Evolutionary conservation across 768 basidiomycete genomes (phyloP).

Genomic region (Termitomyces sp.): DNA sequence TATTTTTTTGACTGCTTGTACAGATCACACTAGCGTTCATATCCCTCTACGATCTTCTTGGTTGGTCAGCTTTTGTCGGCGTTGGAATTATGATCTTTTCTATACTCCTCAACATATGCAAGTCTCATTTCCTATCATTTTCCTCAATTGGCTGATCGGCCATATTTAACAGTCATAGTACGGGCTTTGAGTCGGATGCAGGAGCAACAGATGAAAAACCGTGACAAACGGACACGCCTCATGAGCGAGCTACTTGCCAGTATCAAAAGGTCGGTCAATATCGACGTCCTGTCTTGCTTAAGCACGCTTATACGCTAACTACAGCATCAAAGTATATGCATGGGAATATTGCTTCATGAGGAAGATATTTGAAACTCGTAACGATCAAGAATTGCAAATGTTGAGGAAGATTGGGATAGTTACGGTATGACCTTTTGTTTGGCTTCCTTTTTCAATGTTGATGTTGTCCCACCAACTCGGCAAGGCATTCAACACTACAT

Average conservation of each 20-base stretch:
- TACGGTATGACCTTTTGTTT: conserved; percentile 37
- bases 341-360: conserved; percentile 92
- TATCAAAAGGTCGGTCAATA: conserved; percentile 61
- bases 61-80: conserved; percentile 88
- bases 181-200: conserved; percentile 69
- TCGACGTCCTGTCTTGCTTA: not conserved
- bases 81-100: conserved; percentile 86
- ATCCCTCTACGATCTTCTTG: conserved; percentile 84
- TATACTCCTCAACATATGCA: conserved; percentile 65
- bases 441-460: not conserved
- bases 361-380: conserved; percentile 73
- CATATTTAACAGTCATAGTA: conserved; percentile 45
- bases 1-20: not conserved
- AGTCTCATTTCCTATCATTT: conserved; percentile 6
- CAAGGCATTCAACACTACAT: conserved; percentile 51
- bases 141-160: not conserved
- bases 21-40: conserved; percentile 86
- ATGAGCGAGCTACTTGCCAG: conserved; percentile 95
- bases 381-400: conserved; percentile 77
- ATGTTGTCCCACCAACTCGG: too few relatives aligned
- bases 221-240: conserved; percentile 74
- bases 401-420: conserved; percentile 77
- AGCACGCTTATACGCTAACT: not conserved
- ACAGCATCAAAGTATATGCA: conserved; percentile 83
- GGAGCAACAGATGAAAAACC: conserved; percentile 88